Base-by-base conservation (phyloP, 768 basidiomycete genomes). In the Psilocybe sp. region DNA sequence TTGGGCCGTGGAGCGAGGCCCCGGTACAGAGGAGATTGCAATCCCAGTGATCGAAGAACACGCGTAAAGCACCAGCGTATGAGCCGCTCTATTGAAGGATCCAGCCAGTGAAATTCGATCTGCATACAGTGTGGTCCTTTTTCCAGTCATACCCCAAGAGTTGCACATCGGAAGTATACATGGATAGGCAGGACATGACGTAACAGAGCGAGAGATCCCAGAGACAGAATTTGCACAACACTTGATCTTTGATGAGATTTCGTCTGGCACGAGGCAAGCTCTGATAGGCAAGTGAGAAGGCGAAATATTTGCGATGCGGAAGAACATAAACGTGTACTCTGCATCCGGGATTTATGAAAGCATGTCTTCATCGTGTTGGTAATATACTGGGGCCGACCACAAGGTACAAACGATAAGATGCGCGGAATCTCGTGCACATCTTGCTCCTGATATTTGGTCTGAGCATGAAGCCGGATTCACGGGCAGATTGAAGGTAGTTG, bases 1-100 rank as follows among this genome's bases (percentile, higher is more conserved):
- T 78, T 80, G 79, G 77, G 71, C 71, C 75, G 84, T 89, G 85
- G 86, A 86, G 84, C 75, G 77, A 76, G 69, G 68, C 69, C 75
- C 82, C 81, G 80, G 78, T 76, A 73, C 71, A 71, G 66, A 74
- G 74, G 72, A 61, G 77, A 74, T 44, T 50, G 49, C 20, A 33
- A 46, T 74, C 73, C 74, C 71, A 66, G 64, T 78, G 84, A 87
- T 89, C 84, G 81, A 78, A 69, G 68, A 72, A 74, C 85, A 85
- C 78, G 82, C 79, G 83, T 77, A 20, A 56, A 60, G 61, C 63
- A 70, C 73, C 75, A 78, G 75, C 73, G 73, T 73, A 71, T 71
- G 71, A 61, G 59, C 50, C 46, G 47, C 58, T 59, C 56, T 57
- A 68, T 70, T 74, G 68, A 70, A 55, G 63, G 62, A 58, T 52